Conservation (phyloP, 2,329 filamentous ascomycete species). For the Epichloe gansuensis region DNA sequence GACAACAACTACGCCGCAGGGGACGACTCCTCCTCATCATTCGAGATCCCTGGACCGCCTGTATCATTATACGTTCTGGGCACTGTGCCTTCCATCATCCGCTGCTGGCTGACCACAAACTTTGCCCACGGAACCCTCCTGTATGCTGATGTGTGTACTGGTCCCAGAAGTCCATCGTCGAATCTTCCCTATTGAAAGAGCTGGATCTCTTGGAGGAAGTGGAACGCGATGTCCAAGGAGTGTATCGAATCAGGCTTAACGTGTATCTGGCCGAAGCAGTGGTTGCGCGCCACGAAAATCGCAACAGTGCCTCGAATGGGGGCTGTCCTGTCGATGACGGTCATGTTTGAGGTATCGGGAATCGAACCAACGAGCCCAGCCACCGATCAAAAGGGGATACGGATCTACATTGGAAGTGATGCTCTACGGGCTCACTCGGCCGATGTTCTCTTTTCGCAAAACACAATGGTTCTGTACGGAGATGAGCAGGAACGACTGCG, state of each 20-base stretch:
- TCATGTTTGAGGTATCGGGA: conserved; percentile 65
- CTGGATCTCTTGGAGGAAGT: conserved; percentile 59
- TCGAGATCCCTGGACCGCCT: conserved; percentile 63
- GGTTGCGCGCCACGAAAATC: conserved; percentile 61
- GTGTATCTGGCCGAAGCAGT: conserved; percentile 89
- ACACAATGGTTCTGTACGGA: conserved; percentile 76
- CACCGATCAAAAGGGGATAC: conserved; percentile 48
- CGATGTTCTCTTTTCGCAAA: conserved; percentile 85
- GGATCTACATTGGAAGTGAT: conserved; percentile 85
- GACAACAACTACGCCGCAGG: conserved; percentile 56
- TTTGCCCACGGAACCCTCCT: conserved; percentile 83
- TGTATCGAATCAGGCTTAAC: conserved; percentile 59
- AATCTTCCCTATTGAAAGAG: conserved; percentile 60
- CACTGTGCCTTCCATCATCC: conserved; percentile 83
- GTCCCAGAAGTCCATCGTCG: conserved; percentile 76
- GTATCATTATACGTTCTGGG: conserved; percentile 78
- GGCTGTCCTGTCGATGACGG: conserved; percentile 62
- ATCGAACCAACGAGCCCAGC: conserved; percentile 28
- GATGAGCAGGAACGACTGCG: conserved; percentile 78
- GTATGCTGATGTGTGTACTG: conserved; percentile 86
- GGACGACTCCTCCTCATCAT: conserved; percentile 53
- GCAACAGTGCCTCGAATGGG: conserved; percentile 57
- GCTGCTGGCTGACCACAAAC: conserved; percentile 85
- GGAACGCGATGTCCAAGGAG: conserved; percentile 51
- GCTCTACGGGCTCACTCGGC: conserved; percentile 75